These are phyloP conservation scores for Lentinus brumalis DNA, from an alignment of 768 basidiomycete species.

Conservation along the genomic window DNA sequence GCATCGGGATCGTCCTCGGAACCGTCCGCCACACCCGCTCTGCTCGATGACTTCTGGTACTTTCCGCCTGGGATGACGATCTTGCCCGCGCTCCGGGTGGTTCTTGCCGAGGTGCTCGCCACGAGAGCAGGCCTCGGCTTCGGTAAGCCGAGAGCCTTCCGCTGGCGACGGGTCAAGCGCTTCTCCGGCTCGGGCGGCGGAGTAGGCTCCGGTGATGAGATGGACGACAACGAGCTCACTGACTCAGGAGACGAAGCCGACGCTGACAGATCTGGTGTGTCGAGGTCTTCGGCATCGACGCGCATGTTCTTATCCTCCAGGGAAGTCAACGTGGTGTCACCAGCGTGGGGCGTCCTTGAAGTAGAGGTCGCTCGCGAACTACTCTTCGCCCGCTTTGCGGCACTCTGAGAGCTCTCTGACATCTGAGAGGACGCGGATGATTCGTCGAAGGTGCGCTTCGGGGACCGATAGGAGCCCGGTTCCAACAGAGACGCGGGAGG, in stretches of 20 bases:
- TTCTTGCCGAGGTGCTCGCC: constrained; percentile 21
- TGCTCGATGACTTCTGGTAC: constrained; percentile 34
- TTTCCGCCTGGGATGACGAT: constrained; percentile 64
- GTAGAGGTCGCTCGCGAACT: constrained; percentile 22
- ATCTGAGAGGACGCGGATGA: constrained; percentile 43
- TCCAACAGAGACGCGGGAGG: constrained; percentile 18
- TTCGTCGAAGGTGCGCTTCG: constrained; percentile 64
- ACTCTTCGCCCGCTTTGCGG: constrained; percentile 33
- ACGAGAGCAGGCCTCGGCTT: constrained; percentile 45
- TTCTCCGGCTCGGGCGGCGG: constrained; percentile 39
- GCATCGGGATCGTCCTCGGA: constrained; percentile 35
- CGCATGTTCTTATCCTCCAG: constrained; percentile 10
- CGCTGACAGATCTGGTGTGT: constrained; percentile 29
- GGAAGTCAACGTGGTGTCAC: not conserved
- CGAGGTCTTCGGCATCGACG: constrained; percentile 30
- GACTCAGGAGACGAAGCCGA: constrained; percentile 27
- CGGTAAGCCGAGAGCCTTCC: constrained; percentile 69
- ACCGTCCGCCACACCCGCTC: constrained; percentile 23
- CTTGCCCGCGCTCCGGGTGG: constrained; percentile 50
- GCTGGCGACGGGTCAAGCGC: constrained; percentile 64
- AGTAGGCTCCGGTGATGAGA: constrained; percentile 30
- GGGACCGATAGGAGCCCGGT: constrained; percentile 47
- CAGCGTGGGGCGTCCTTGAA: constrained; percentile 1
- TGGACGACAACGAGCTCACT: constrained; percentile 45
- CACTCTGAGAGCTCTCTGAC: constrained; percentile 32